Evolutionary conservation across 2,329 filamentous ascomycete genomes (phyloP), one percentile per base, ranked within the genome.

Genomic region (Arthrobotrys megalospora): DNA sequence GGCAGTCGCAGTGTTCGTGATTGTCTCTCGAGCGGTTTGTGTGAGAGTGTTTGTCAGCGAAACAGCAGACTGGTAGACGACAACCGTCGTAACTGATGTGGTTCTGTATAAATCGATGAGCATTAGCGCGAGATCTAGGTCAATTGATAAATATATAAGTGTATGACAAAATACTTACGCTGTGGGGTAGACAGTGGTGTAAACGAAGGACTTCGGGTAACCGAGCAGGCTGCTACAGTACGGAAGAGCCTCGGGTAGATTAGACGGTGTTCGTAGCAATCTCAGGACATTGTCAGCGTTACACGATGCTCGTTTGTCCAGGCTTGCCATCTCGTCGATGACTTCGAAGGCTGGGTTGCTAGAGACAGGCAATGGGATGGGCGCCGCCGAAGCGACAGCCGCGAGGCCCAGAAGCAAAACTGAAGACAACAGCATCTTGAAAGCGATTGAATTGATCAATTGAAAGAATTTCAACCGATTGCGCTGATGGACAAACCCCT

Each of bases 231-330:
- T 48, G 21, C 69, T 73, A 21, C 69, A 73, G 34, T 41, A 73
- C 14, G 69, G 69, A 14, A 73, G 10, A 3, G 70, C 50, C 3
- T 75, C 58, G 1, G 62, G 50, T 2, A 75, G 21, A 36, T 75
- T 75, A 11, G n/a, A 19, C 4, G 69, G 69, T 0, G 47, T 58
- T 10, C 70, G 48, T 7, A 75, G n/a, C 16, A 75, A 19, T 45
- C 70, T 58, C 10, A 75, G 8, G 16, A 52, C 6, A 48, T 75
- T 75, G 21, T 75, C 70, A 11, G 38, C 70, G 19, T 21, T 45
- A 19, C 70, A 75, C 1, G 55, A 16, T 34, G 41, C 41, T 16
- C 41, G 24, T 36, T 69, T 69, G 12, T 60, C 3, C 5, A 69
- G 24, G 10, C 45, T 58, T 8, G 32, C 8, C 24, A 69, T 47